phyloP scores from a whole-genome alignment of 495 filamentous ascomycete species.

The Xylaria bambusicola region DNA sequence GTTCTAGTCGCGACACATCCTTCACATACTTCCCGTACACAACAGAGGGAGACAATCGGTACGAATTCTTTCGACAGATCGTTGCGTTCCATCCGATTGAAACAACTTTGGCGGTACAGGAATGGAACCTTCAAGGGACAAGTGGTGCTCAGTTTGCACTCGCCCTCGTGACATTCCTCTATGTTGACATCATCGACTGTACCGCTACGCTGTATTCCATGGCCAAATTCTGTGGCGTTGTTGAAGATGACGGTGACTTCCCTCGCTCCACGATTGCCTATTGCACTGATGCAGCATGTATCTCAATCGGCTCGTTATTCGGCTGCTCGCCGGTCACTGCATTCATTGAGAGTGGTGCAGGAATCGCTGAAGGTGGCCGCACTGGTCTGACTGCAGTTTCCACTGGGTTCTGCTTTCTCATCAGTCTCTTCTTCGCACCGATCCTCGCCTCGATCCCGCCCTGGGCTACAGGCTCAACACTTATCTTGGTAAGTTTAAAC shows the following conservation, averaged over 20 bases:
- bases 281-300: slow-evolving; percentile 66
- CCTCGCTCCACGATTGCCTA: slow-evolving; percentile 53
- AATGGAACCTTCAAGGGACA: slow-evolving; percentile 61
- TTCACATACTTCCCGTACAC: slow-evolving; percentile 81
- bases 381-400: slow-evolving; percentile 77
- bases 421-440: slow-evolving; percentile 79
- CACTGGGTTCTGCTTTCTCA: slow-evolving; percentile 73
- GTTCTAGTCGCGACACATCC: slow-evolving; percentile 58
- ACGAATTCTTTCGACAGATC: slow-evolving; percentile 77
- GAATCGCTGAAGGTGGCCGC: slow-evolving; percentile 78
- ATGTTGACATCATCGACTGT: slow-evolving; percentile 76
- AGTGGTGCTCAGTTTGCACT: slow-evolving; percentile 65
- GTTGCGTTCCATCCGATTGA: slow-evolving; percentile 76
- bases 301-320: slow-evolving; percentile 75
- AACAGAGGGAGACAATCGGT: slow-evolving; percentile 60
- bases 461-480: slow-evolving; percentile 80
- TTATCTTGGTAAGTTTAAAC: slow-evolving; percentile 63
- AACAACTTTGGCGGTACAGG: slow-evolving; percentile 61
- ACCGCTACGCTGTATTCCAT: slow-evolving; percentile 75
- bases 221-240: slow-evolving; percentile 71
- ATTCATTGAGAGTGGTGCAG: slow-evolving; percentile 81
- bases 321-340: slow-evolving; percentile 76
- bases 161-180: slow-evolving; percentile 81
- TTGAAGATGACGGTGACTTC: slow-evolving; percentile 58
- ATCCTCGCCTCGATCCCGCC: slow-evolving; percentile 82